Base-by-base conservation (phyloP, 441 rosid genomes). In the Gossypium aridum region DNA sequence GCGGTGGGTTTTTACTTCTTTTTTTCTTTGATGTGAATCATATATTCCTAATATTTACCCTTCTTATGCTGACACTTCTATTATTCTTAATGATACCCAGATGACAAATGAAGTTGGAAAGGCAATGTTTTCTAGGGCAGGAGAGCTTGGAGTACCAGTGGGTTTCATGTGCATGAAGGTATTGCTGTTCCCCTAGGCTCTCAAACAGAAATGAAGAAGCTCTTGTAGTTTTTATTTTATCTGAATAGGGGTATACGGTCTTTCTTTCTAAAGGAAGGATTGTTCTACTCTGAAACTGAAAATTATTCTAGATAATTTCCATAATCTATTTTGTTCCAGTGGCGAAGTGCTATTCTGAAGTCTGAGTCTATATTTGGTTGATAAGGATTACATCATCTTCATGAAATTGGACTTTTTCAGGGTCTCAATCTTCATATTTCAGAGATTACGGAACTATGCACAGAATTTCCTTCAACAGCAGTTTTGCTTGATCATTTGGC, bases 131-230 rank as follows among this genome's bases (percentile, higher is more conserved):
- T 86, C 91, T 25, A 90, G 68, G 85, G 99, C 98, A 54, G 99
- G 98, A 76, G 96, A 91, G 72, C 93, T 95, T 66, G 90, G 94
- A 28, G 83, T 92, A 51, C 94, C 98, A 28, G 99, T 91, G 80
- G 94, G 97, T 77, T 87, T 95, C 87, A 87, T 95, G 97, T 95
- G 98, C 81, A 86, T 95, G 90, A 92, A 92, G 95, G 98, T 92
- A 79, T 78, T 14, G 3, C 63, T n/a, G 4, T 73, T 64, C 63
- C 59, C 51, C 7, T 19, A 45, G 60, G 20, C 9, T 55, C 69
- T 57, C 3, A 47, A 60, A 39, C 62, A 67, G 19, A 25, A 26
- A 70, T 19, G 39, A 60, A 34, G 56, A 45, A 23, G 37, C 17
- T 65, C 70, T 7, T 23, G 7, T 67, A 16, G 51, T 23, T n/a